phyloP scores from a whole-genome alignment of 2,329 filamentous ascomycete species.

The Exutisphaerella laricina region DNA sequence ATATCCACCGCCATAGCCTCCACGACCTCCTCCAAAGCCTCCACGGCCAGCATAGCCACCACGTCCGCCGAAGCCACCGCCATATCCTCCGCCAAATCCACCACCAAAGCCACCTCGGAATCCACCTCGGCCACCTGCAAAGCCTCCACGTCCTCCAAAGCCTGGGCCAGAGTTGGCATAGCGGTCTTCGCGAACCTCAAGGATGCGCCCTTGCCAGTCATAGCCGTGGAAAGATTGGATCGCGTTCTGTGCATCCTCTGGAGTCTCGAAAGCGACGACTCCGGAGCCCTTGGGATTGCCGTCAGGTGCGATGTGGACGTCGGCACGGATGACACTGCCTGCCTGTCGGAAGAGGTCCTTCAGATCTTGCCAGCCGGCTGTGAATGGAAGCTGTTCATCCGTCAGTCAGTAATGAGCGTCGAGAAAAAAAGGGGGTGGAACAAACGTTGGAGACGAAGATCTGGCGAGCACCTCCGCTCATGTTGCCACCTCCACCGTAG shows the following conservation, averaged over 20 bases:
- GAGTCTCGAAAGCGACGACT: conserved; percentile 91
- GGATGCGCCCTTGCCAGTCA: conserved; percentile 89
- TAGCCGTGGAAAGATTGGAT: conserved; percentile 98
- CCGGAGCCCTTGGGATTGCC: conserved; percentile 94
- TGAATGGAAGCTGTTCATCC: conserved; percentile 76
- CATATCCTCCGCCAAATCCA: conserved; percentile 32
- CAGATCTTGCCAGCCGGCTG: conserved; percentile 96
- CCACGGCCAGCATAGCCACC: conserved; percentile 47
- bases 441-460: conserved; percentile 98
- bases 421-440: conserved; percentile 36
- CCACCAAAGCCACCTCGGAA: conserved; percentile 30
- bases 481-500: conserved; percentile 39
- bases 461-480: conserved; percentile 65
- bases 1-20: conserved; percentile 45
- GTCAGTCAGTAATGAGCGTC: conserved; percentile 23
- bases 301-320: conserved; percentile 87
- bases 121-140: conserved; percentile 49
- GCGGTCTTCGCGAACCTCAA: conserved; percentile 94
- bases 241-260: conserved; percentile 90
- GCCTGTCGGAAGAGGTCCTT: conserved; percentile 99
- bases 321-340: conserved; percentile 84
- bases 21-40: conserved; percentile 47
- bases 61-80: conserved; percentile 47
- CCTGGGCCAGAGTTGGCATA: conserved; percentile 61
- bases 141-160: conserved; percentile 51